These are phyloP conservation scores for Limnomonas spitsbergensis DNA, from an alignment of 139 green algal species.

Conservation along the genomic window DNA sequence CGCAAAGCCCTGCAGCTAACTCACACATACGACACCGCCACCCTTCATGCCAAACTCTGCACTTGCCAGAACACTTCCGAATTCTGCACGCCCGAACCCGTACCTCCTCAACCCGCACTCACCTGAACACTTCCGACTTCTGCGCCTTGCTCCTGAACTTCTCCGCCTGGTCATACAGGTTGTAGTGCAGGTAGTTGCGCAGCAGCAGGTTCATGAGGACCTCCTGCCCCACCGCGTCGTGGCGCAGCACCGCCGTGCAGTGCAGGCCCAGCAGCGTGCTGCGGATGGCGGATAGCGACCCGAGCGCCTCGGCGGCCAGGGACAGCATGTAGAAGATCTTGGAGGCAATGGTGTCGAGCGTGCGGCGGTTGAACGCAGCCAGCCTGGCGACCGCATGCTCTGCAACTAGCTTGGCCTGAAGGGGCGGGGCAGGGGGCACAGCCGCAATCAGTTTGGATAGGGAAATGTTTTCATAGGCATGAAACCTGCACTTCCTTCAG, in stretches of 20 bases:
- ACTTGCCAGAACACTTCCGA: no score
- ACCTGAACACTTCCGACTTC: conserved; percentile 69
- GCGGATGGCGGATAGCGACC: conserved; percentile 68
- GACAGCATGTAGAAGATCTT: conserved; percentile 92
- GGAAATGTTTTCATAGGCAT: background rate
- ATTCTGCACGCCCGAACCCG: no score
- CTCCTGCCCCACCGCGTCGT: conserved; percentile 92
- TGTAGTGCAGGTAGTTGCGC: conserved; percentile 93
- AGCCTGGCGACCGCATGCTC: conserved; percentile 57
- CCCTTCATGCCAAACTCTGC: no score
- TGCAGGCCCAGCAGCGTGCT: conserved; percentile 84
- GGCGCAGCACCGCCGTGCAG: conserved; percentile 81
- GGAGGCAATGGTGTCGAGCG: conserved; percentile 85
- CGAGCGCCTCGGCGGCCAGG: conserved; percentile 69
- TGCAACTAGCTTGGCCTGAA: conserved; percentile 55
- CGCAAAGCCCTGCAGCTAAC: no score
- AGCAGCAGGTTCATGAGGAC: conserved; percentile 91
- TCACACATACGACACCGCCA: no score
- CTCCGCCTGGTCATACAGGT: conserved; percentile 97
- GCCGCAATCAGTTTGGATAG: background rate
- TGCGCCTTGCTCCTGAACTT: conserved; percentile 92
- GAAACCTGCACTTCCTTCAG: background rate
- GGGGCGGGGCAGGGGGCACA: background rate
- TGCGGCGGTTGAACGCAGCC: conserved; percentile 79
- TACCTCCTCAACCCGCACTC: no score